Percentiles rank a stretch among this genome's conserved stretches.
phyloP scores from a whole-genome alignment of 352 stramenopile genomes.

The Phytophthora pinifolia region DNA sequence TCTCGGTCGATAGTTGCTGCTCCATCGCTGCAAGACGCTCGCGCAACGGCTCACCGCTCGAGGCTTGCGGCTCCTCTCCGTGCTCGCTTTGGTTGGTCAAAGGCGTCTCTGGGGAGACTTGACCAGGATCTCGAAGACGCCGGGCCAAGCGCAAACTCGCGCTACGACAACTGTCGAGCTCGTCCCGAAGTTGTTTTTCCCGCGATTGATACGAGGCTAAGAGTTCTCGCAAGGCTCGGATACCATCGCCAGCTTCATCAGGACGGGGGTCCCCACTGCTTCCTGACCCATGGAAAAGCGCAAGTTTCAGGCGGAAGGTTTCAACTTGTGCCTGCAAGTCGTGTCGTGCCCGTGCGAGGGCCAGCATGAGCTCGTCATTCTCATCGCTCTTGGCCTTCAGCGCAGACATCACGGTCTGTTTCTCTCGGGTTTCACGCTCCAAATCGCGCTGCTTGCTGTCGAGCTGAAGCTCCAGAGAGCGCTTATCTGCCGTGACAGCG shows the following conservation, averaged over 20 bases:
- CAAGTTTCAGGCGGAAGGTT: slow-evolving; percentile 43
- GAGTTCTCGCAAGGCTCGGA: slow-evolving; percentile 28
- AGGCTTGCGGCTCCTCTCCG: background rate
- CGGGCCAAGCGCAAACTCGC: slow-evolving; percentile 23
- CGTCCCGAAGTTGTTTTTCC: slow-evolving; percentile 40
- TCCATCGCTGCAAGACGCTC: slow-evolving; percentile 15
- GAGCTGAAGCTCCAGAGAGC: slow-evolving; percentile 19
- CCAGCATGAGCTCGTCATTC: slow-evolving; percentile 47
- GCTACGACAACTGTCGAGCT: slow-evolving; percentile 28
- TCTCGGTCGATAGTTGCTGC: slow-evolving; percentile 19
- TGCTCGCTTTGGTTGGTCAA: background rate
- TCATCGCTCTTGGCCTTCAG: slow-evolving; percentile 45
- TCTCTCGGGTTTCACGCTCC: slow-evolving; percentile 26
- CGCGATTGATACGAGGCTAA: slow-evolving; percentile 44
- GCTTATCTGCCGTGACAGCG: slow-evolving; percentile 23
- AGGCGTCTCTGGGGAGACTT: background rate
- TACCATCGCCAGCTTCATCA: slow-evolving; percentile 4
- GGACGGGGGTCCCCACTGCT: background rate
- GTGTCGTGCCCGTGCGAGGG: slow-evolving; percentile 37
- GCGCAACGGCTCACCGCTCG: slow-evolving; percentile 1
- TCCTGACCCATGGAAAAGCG: slow-evolving; percentile 23
- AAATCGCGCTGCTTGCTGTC: slow-evolving; percentile 30
- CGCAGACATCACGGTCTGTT: slow-evolving; percentile 16
- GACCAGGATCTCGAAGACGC: slow-evolving; percentile 12
- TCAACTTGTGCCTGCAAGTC: slow-evolving; percentile 52